Evolutionary conservation across 192 early-diverging fungal genomes (phyloP).

Genomic region (Paraglomus occultum): DNA sequence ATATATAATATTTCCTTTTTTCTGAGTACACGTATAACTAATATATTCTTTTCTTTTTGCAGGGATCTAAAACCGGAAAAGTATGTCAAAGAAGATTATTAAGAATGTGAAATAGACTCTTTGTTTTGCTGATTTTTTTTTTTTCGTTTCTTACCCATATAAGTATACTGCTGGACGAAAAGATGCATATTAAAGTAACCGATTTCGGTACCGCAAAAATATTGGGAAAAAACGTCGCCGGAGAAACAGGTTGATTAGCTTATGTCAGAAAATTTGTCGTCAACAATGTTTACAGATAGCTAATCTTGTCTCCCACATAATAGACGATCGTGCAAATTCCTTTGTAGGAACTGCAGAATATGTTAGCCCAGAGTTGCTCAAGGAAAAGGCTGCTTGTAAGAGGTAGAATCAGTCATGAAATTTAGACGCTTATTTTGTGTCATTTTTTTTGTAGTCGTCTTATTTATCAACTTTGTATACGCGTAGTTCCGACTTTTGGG

Average conservation of each 20-base stretch:
- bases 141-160: conserved; percentile 4
- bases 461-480: neutral
- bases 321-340: conserved; percentile 66
- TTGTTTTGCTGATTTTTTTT: neutral
- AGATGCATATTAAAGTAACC: conserved; percentile 92
- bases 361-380: conserved; percentile 93
- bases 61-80: conserved; percentile 97
- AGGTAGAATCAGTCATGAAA: conserved; percentile 43
- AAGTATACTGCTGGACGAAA: conserved; percentile 81
- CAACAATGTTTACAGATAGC: neutral
- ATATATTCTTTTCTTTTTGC: conserved; percentile 1
- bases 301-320: neutral
- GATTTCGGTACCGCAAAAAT: conserved; percentile 97
- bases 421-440: neutral
- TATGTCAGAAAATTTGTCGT: conserved; percentile 1
- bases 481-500: conserved; percentile 74
- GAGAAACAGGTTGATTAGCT: conserved; percentile 31
- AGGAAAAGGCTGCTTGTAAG: conserved; percentile 79
- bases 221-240: conserved; percentile 43
- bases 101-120: neutral
- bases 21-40: neutral
- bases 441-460: neutral
- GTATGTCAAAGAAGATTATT: conserved; percentile 37
- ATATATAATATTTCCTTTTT: conserved; percentile 7
- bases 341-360: conserved; percentile 99